Evolutionary conservation across 1,139 yeast species (phyloP).

Genomic region (Debaryomyces coudertii): DNA sequence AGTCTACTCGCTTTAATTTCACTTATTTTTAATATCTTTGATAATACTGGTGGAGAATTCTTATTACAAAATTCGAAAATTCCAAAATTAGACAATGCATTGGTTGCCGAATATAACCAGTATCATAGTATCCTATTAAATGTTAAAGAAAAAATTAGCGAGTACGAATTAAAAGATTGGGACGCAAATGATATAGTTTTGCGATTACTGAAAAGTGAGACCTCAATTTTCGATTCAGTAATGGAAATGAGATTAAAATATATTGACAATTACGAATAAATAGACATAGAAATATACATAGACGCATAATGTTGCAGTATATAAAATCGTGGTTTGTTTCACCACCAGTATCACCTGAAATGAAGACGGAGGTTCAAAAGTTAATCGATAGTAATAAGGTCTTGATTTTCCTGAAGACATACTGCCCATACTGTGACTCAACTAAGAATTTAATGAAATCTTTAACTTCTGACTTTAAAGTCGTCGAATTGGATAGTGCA

Average conservation of each 20-base stretch:
- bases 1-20: constrained; percentile 35
- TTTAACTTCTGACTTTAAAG: constrained; percentile 20
- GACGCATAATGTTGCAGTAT: constrained; percentile 18
- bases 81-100: constrained; percentile 37
- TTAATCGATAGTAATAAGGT: constrained; percentile 23
- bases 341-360: constrained; percentile 22
- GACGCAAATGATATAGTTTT: constrained; percentile 42
- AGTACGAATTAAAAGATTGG: constrained; percentile 45
- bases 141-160: constrained; percentile 29
- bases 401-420: constrained; percentile 30
- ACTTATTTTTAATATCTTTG: constrained; percentile 33
- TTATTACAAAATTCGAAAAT: constrained; percentile 47
- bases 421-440: constrained; percentile 33
- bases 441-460: constrained; percentile 26
- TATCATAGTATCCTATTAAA: constrained; percentile 28
- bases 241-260: constrained; percentile 32
- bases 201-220: constrained; percentile 27
- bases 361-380: constrained; percentile 21
- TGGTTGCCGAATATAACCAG: constrained; percentile 26
- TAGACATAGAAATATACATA: constrained; percentile 5
- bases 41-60: constrained; percentile 42
- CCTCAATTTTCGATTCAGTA: constrained; percentile 27
- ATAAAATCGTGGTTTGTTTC: constrained; percentile 21
- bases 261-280: constrained; percentile 19
- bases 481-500: constrained; percentile 28